phyloP scores from a whole-genome alignment of 352 stramenopile species.

The Globisporangium sylvaticum region DNA sequence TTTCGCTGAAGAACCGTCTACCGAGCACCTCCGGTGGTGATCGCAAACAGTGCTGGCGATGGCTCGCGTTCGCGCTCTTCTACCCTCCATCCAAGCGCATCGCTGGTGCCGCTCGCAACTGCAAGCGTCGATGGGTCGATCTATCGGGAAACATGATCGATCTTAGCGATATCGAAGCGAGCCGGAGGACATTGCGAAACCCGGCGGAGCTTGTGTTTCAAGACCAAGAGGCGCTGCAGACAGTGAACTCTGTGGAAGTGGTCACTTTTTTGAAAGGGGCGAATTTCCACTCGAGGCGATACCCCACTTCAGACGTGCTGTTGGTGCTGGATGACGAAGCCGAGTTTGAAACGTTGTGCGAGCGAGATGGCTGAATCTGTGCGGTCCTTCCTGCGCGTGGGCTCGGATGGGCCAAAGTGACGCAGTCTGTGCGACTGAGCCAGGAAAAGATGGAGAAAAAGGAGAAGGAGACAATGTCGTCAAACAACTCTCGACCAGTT shows the following conservation, averaged over 20 bases:
- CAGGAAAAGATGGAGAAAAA: too few relatives aligned
- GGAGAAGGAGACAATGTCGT: too few relatives aligned
- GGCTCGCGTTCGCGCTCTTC: slow-evolving; percentile 5
- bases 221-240: too few relatives aligned
- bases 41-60: slow-evolving; percentile 1
- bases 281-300: too few relatives aligned
- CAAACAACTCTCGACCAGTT: too few relatives aligned
- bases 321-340: not conserved
- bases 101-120: not conserved
- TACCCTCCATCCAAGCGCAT: not conserved
- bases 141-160: not conserved
- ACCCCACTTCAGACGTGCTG: not conserved
- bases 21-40: too few relatives aligned
- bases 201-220: too few relatives aligned
- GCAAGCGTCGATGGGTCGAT: not conserved
- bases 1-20: not conserved
- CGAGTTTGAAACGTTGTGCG: not conserved
- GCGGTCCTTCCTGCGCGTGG: not conserved
- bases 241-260: too few relatives aligned
- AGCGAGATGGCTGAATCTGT: not conserved
- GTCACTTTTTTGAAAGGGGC: too few relatives aligned
- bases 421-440: not conserved
- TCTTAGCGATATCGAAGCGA: too few relatives aligned
- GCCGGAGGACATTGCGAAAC: too few relatives aligned
- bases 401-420: not conserved